Conservation (phyloP, 139 green algal species). For the Trebouxia sp. region DNA sequence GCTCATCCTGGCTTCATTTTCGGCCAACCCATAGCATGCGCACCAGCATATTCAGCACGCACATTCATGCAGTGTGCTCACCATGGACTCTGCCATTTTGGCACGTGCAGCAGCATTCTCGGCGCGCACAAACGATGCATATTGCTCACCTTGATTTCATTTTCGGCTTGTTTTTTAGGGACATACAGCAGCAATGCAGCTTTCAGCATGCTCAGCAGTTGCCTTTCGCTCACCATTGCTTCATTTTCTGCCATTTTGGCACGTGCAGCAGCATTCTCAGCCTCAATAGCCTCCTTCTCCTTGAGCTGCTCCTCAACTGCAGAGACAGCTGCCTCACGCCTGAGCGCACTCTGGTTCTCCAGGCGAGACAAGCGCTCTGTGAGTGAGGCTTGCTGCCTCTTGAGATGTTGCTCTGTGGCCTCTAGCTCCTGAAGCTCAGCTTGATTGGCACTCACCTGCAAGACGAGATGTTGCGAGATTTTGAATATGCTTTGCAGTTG, state of each 20-base stretch:
- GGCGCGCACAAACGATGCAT: no score
- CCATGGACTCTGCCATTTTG: no score
- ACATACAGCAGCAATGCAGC: not conserved
- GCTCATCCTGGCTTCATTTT: no score
- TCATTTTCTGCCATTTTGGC: slow-evolving; percentile 75
- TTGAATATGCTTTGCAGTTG: no score
- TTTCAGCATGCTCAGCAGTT: no score
- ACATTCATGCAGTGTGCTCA: no score
- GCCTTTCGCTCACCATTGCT: slow-evolving; percentile 49
- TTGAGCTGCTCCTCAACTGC: slow-evolving; percentile 74
- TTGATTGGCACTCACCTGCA: slow-evolving; percentile 37
- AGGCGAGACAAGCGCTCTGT: slow-evolving; percentile 63
- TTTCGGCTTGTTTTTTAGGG: no score
- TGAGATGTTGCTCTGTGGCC: slow-evolving; percentile 53
- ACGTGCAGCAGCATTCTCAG: slow-evolving; percentile 68
- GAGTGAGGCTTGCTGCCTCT: slow-evolving; percentile 64
- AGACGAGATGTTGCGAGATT: not conserved
- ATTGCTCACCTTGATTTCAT: not conserved
- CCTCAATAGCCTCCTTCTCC: slow-evolving; percentile 76
- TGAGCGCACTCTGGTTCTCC: slow-evolving; percentile 72
- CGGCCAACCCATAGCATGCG: no score
- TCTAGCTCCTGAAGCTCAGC: slow-evolving; percentile 60
- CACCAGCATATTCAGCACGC: no score
- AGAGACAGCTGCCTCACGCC: slow-evolving; percentile 70
- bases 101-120: no score